A percentile compares a stretch with the other conserved stretches of the same genome.
Evolutionary conservation across 2,329 filamentous ascomycete genomes (phyloP).

Genomic region (Fusarium sp.): DNA sequence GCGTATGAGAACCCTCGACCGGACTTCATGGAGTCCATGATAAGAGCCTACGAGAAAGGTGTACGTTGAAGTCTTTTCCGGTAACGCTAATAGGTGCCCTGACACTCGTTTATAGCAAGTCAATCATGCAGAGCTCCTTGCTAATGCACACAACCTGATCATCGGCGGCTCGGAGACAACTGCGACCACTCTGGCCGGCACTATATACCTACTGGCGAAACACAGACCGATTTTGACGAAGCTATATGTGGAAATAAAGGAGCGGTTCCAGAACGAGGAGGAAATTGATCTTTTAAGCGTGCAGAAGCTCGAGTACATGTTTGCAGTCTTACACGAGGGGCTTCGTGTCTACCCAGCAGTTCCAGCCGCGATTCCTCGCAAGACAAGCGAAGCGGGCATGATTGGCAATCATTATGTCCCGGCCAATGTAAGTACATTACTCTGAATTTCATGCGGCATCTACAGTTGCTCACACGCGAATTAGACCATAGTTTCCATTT

Average conservation of each 20-base stretch:
- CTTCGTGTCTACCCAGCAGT: not conserved
- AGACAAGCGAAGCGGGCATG: not conserved
- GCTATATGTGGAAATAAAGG: not conserved
- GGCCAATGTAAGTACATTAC: not conserved
- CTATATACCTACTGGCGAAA: not conserved
- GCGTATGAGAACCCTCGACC: not conserved
- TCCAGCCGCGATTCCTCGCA: not conserved
- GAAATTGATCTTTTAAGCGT: not conserved
- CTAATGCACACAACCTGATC: not conserved
- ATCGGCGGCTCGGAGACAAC: not conserved
- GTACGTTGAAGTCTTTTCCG: not conserved
- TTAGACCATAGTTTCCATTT: not conserved
- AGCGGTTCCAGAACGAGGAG: not conserved
- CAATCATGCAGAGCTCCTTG: not conserved
- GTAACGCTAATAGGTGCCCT: not conserved
- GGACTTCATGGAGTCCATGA: not conserved
- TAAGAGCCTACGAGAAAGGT: not conserved
- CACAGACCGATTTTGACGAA: not conserved
- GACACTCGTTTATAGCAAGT: not conserved
- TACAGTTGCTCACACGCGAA: not conserved
- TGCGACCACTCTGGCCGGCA: not conserved
- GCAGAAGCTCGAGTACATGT: not conserved
- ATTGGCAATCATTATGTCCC: not conserved
- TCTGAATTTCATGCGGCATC: accelerated
- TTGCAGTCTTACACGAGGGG: not conserved